Evolutionary conservation across 805 yeast species (phyloP).

Genomic region (Candida peoriensis): DNA sequence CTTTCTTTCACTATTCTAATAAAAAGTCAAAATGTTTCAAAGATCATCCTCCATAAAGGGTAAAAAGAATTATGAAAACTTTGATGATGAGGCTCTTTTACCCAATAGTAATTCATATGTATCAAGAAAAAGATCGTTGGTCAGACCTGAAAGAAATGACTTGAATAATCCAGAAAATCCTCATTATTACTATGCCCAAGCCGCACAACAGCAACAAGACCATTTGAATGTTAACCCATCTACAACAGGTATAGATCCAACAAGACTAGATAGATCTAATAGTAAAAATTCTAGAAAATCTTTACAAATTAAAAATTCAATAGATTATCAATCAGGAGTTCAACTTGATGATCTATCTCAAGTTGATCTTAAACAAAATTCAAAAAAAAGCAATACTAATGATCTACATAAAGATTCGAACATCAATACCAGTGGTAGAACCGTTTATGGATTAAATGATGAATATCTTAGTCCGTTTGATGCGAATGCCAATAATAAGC

Average conservation of each 20-base stretch:
- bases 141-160: slow-evolving; percentile 78
- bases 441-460: slow-evolving; percentile 57
- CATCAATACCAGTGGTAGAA: slow-evolving; percentile 40
- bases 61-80: slow-evolving; percentile 17
- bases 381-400: slow-evolving; percentile 1
- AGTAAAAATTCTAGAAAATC: slow-evolving; percentile 13
- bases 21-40: slow-evolving; percentile 20
- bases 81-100: slow-evolving; percentile 32
- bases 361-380: background rate
- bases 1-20: background rate
- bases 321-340: slow-evolving; percentile 14
- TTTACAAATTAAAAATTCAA: slow-evolving; percentile 4
- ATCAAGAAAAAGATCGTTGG: slow-evolving; percentile 59
- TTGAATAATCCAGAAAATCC: slow-evolving; percentile 64
- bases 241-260: slow-evolving; percentile 66
- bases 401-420: no score
- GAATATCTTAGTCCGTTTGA: slow-evolving; percentile 33
- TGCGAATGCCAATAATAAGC: slow-evolving; percentile 5
- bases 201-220: slow-evolving; percentile 58
- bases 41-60: slow-evolving; percentile 21
- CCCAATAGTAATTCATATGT: slow-evolving; percentile 15
- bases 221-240: slow-evolving; percentile 65
- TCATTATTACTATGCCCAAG: slow-evolving; percentile 70
- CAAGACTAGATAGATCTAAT: slow-evolving; percentile 14
- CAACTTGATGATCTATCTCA: slow-evolving; percentile 17